phyloP scores from a whole-genome alignment of 352 stramenopile genomes.

The Phytopythium sindhum region DNA sequence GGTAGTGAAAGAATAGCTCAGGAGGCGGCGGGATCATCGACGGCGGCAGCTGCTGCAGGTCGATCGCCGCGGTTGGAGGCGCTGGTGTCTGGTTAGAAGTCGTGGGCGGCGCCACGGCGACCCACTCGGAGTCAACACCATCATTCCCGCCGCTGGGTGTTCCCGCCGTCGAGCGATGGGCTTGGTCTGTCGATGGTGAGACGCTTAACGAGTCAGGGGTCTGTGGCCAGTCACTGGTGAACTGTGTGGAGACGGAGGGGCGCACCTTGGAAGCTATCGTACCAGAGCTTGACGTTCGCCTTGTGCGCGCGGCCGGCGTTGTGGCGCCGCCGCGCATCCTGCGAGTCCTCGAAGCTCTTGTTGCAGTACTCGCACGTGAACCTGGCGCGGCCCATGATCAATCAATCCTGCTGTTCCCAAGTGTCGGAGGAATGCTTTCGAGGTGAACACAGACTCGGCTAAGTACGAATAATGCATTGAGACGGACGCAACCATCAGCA shows the following conservation, averaged over 20 bases:
- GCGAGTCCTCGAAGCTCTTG: conserved; percentile 78
- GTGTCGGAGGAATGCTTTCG: neutral
- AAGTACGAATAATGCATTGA: conserved; percentile 33
- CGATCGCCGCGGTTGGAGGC: neutral
- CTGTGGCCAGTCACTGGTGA: neutral
- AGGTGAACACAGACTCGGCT: conserved; percentile 8
- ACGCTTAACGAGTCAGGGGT: neutral
- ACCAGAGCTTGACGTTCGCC: conserved; percentile 83
- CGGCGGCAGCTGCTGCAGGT: conserved; percentile 42
- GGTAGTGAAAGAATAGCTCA: conserved; percentile 38
- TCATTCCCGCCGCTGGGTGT: neutral
- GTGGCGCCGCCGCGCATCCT: conserved; percentile 65
- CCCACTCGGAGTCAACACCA: neutral
- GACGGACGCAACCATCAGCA: neutral
- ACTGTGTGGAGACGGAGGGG: neutral
- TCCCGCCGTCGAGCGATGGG: conserved; percentile 16
- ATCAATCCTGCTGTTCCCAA: conserved; percentile 1
- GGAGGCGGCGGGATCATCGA: conserved; percentile 70
- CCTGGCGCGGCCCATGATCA: conserved; percentile 47
- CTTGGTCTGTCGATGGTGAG: conserved; percentile 29
- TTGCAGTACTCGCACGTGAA: conserved; percentile 80
- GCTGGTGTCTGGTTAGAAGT: neutral
- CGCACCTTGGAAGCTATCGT: conserved; percentile 73
- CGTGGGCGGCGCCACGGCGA: neutral
- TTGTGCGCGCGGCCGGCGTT: conserved; percentile 69